phyloP scores from a whole-genome alignment of 1,284 basidiomycete species.

The Ganoderma lingzhi region DNA sequence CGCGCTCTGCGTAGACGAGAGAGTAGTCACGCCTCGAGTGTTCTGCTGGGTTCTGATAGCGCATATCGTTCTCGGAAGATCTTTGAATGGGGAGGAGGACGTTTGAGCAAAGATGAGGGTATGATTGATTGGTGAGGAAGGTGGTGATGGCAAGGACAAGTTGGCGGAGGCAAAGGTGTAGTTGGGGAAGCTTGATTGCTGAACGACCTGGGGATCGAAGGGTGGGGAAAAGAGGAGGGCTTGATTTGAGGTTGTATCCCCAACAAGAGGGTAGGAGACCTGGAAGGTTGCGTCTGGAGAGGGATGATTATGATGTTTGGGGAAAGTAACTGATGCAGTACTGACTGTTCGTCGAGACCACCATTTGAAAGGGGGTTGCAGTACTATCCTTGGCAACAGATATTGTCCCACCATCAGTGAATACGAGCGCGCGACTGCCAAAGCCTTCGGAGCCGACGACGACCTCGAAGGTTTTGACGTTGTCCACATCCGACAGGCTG shows the following conservation, averaged over 20 bases:
- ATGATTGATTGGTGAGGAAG: constrained; percentile 53
- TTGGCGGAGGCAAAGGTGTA: constrained; percentile 78
- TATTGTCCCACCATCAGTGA: constrained; percentile 56
- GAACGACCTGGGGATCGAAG: constrained; percentile 38
- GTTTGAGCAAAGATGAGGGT: constrained; percentile 64
- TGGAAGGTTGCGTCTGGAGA: constrained; percentile 28
- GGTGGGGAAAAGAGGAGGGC: constrained; percentile 81
- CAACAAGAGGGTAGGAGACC: constrained; percentile 65
- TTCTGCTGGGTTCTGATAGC: constrained; percentile 45
- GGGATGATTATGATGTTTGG: not conserved
- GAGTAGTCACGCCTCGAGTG: constrained; percentile 26
- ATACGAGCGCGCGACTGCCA: constrained; percentile 62
- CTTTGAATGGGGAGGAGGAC: constrained; percentile 45
- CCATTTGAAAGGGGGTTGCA: constrained; percentile 60
- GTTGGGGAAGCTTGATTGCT: constrained; percentile 75
- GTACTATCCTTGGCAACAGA: constrained; percentile 52
- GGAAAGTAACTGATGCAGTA: not conserved
- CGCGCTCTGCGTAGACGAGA: constrained; percentile 40
- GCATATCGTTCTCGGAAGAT: constrained; percentile 68
- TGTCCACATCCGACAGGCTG: constrained; percentile 46
- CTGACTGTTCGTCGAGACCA: constrained; percentile 62
- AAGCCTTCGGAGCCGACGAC: constrained; percentile 55
- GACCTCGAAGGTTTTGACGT: constrained; percentile 60
- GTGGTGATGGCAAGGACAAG: constrained; percentile 50
- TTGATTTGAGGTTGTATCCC: constrained; percentile 80